Evolutionary conservation across 768 basidiomycete species (phyloP), one percentile per base, ranked within the genome.

Genomic region (Naganishia randhawae): DNA sequence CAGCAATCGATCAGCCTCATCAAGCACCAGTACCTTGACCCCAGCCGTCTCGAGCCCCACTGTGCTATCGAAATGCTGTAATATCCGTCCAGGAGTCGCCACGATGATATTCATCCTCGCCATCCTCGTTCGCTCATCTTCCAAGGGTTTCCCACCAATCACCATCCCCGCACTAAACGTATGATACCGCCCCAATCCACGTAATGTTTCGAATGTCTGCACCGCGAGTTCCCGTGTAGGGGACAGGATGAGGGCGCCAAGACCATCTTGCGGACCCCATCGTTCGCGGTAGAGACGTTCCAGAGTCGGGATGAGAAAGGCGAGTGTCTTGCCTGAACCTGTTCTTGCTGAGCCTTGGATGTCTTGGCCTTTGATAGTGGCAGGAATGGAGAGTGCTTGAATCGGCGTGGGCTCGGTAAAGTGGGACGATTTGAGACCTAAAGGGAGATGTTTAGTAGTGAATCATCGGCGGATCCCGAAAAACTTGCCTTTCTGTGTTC

Each of bases 31-130:
- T 35, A 94, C 76, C 78, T 97, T 93, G n/a, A 99, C 81, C 75
- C 92, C 91, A 71, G 89, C 88, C 31, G 87, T 86, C 67, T 93
- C 92, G 71, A 99, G 96, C 0, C 94, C 94, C 64, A 93, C 85
- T 3, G 96, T 98, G 80, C 97, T 93, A 77, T 98, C 96, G 89
- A 99, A 90, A 78, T 99, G 96, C 74, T 99, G 96, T 51, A 99
- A 82, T 50, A 99, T 82, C 51, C 95, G 85, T 29, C 95, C 95
- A 5, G 95, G 95, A 4, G 95, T 98, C 1, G 95, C 95, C 17
- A 99, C 91, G n/a, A 99, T 85, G 67, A 99, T 96, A 74, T 99
- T 99, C 93, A 98, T 98, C 48, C 91, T 85, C 11, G 88, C 84
- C 50, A 99, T 80, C 8, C 95, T 84, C 25, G 94, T 93, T 41